These are phyloP conservation scores for Emmonsiellopsis sp. DNA, from an alignment of 2,329 filamentous ascomycete genomes.

Conservation along the genomic window DNA sequence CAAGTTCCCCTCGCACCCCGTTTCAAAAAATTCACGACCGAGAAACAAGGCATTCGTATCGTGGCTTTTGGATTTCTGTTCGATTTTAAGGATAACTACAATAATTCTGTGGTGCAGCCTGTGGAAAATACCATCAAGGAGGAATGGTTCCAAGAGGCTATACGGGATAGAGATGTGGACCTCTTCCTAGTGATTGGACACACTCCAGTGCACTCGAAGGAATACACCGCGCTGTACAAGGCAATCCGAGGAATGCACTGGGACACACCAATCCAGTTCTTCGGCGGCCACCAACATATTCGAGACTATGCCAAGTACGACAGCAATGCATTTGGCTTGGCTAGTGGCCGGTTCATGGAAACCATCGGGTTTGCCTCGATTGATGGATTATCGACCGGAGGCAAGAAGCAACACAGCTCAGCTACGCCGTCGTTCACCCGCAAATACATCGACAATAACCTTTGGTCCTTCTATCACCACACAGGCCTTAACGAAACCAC, in stretches of 20 bases:
- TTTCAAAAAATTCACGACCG: slow-evolving; percentile 84
- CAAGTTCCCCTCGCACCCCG: slow-evolving; percentile 68
- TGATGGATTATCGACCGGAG: slow-evolving; percentile 47
- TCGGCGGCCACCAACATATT: slow-evolving; percentile 85
- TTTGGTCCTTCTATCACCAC: slow-evolving; percentile 75
- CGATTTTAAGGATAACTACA: slow-evolving; percentile 81
- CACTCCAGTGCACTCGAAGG: slow-evolving; percentile 69
- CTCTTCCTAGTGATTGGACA: slow-evolving; percentile 82
- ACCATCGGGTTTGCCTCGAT: slow-evolving; percentile 92
- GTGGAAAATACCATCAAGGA: slow-evolving; percentile 75
- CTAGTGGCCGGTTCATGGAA: slow-evolving; percentile 87
- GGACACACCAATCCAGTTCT: slow-evolving; percentile 81
- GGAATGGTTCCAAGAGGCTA: slow-evolving; percentile 79
- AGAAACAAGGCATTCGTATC: slow-evolving; percentile 75
- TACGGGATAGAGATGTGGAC: slow-evolving; percentile 70
- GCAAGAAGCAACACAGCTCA: slow-evolving; percentile 18
- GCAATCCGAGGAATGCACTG: slow-evolving; percentile 68
- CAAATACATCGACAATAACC: slow-evolving; percentile 88
- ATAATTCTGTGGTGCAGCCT: slow-evolving; percentile 76
- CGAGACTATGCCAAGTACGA: slow-evolving; percentile 78
- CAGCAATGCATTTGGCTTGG: slow-evolving; percentile 65
- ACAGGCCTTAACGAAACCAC: slow-evolving; percentile 60
- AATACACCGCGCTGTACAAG: slow-evolving; percentile 68
- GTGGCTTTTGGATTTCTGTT: slow-evolving; percentile 92
- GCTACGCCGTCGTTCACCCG: slow-evolving; percentile 56